Base-by-base conservation (phyloP, 2,329 filamentous ascomycete species). In the Aspergillus puulaauensis region DNA sequence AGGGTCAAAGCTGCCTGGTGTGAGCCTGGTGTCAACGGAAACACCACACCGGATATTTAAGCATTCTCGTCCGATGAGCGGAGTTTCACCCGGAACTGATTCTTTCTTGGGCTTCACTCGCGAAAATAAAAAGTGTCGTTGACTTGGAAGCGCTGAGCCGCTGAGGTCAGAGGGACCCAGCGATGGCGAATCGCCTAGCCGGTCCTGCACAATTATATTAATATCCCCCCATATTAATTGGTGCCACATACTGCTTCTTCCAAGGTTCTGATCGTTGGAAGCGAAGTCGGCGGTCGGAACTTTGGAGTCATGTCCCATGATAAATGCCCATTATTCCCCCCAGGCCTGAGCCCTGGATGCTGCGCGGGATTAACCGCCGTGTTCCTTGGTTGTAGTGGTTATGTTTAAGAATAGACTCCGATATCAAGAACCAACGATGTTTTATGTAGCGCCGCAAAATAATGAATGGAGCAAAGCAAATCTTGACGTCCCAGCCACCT, bases 281-380 rank as follows among this genome's bases (percentile, higher is more conserved):
- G 35, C 15, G 35, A 37, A 37, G 35, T 37, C 35, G 15, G 35
- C 35, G 35, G 12, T 37, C 35, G 35, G 35, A 37, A 15, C 15
- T 37, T 43, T 43, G 40, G 40, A 19, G 21, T 51, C 27, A 31
- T 31, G 27, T 31, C 35, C 14, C 15, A 37, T 12, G 35, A 37
- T 6, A n/a, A n/a, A 31, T 31, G 27, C 27, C 27, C 35, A 7
- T 6, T 37, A 5, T 15, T n/a, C 2, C 35, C 15, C 35, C 15
- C 14, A 37, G 35, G 5, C 15, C 14, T 37, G 14, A 27, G 31
- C 48, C 53, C 23, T 60, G 61, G 61, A 40, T 62, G 6, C 35
- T 54, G 21, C 37, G 45, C 56, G 61, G 61, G 61, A 61, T 61
- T 17, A 59, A 53, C 61, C 61, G 61, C 31, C 17, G 14, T 27